Percentiles rank a stretch among this genome's conserved stretches.
These are phyloP conservation scores for Ostreobium quekettii DNA, from an alignment of 139 green algal species.

Conservation along the genomic window DNA sequence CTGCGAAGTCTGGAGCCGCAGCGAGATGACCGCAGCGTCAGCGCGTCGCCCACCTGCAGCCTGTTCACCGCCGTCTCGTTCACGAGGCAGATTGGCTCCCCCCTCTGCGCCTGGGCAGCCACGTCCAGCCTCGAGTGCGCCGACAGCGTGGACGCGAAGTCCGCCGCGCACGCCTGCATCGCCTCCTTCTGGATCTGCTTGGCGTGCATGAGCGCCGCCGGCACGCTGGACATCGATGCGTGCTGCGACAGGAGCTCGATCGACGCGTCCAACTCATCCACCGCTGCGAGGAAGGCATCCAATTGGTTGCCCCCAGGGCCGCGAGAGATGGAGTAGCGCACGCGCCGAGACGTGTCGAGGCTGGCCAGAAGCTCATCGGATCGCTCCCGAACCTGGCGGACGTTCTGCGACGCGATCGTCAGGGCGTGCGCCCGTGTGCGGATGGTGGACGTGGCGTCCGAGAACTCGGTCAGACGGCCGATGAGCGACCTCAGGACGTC, in stretches of 20 bases:
- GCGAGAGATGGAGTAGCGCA: not conserved
- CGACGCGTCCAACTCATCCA: not conserved
- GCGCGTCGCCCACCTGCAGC: too few species aligned
- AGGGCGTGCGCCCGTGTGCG: not conserved
- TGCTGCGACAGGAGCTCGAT: not conserved
- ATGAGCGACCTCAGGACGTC: not conserved
- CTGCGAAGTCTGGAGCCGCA: too few species aligned
- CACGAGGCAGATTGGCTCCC: too few species aligned
- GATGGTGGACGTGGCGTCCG: not conserved
- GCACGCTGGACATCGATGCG: not conserved
- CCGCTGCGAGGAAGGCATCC: constrained; percentile 1
- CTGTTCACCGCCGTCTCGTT: too few species aligned
- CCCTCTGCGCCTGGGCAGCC: too few species aligned
- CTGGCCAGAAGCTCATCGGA: not conserved
- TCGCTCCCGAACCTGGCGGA: not conserved
- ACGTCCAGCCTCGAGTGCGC: constrained; percentile 2
- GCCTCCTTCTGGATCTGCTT: not conserved
- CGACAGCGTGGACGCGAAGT: not conserved
- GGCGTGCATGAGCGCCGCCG: not conserved
- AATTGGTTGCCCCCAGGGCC: not conserved
- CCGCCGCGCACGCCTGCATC: not conserved
- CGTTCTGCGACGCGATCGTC: constrained; percentile 6
- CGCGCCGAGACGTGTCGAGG: constrained; percentile 8
- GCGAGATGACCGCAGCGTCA: too few species aligned
- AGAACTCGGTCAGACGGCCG: not conserved